These are phyloP conservation scores for Dendrothele bispora DNA, from an alignment of 768 basidiomycete species.

Conservation along the genomic window DNA sequence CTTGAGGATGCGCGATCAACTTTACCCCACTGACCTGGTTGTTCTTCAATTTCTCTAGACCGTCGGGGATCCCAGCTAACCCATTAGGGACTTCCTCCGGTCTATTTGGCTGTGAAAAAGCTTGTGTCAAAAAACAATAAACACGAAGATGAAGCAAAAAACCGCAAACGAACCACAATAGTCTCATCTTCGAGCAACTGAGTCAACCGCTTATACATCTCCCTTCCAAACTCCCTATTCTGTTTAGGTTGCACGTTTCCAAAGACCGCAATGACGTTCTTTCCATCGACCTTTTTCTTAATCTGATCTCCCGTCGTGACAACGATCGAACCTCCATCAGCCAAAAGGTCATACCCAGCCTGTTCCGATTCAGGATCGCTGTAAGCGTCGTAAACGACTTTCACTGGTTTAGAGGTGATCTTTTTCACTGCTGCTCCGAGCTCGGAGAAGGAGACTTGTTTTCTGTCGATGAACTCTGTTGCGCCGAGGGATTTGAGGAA, in stretches of 20 bases:
- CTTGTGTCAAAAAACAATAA: too few relatives aligned
- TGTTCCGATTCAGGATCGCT: background rate
- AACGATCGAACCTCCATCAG: slow-evolving; percentile 4
- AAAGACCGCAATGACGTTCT: background rate
- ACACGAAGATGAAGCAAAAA: too few relatives aligned
- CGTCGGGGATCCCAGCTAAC: slow-evolving; percentile 33
- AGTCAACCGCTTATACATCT: background rate
- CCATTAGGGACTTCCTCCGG: slow-evolving; percentile 42
- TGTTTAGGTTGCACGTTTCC: background rate
- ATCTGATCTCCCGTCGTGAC: background rate
- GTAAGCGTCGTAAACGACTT: slow-evolving; percentile 1
- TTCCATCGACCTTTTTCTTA: background rate
- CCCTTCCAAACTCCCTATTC: slow-evolving; percentile 1
- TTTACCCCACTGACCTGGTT: slow-evolving; percentile 44
- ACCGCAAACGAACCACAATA: slow-evolving; percentile 1
- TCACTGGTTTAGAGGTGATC: background rate
- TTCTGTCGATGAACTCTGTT: slow-evolving; percentile 37
- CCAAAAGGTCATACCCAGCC: slow-evolving; percentile 1
- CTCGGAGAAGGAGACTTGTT: background rate
- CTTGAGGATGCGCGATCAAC: slow-evolving; percentile 40
- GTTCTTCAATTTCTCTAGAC: slow-evolving; percentile 33
- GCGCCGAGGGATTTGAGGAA: slow-evolving; percentile 37
- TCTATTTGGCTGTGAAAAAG: slow-evolving; percentile 45
- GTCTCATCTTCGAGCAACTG: background rate
- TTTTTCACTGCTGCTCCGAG: slow-evolving; percentile 1